Percentiles rank a stretch among this genome's conserved stretches.
Evolutionary conservation across 495 filamentous ascomycete genomes (phyloP).

Genomic region (Sporormia fimetaria): DNA sequence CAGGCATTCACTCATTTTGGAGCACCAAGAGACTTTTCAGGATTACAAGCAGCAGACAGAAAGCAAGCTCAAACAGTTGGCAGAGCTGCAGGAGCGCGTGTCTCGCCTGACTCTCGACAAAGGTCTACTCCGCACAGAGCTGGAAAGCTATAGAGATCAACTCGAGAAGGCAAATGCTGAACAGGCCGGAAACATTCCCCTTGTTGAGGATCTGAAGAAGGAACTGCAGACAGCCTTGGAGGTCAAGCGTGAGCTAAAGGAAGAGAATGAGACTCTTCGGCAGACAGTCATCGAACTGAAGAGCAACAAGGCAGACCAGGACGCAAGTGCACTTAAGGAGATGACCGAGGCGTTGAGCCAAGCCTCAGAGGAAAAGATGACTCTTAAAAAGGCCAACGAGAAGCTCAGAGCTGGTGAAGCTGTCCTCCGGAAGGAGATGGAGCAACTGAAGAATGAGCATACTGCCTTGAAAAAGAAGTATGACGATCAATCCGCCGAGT

Average conservation of each 20-base stretch:
- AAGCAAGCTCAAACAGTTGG: conserved; percentile 10
- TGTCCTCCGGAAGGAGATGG: background rate
- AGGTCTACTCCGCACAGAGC: conserved; percentile 11
- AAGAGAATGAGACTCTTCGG: no score
- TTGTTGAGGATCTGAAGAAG: no score
- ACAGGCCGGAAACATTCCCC: background rate
- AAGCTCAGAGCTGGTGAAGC: conserved; percentile 1
- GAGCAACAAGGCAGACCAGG: no score
- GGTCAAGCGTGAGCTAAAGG: no score
- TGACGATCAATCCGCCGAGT: conserved; percentile 4
- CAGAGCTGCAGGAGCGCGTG: conserved; percentile 9
- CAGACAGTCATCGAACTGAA: no score
- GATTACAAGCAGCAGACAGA: conserved; percentile 8
- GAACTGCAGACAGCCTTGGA: no score
- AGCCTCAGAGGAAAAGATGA: background rate
- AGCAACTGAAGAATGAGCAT: conserved; percentile 1
- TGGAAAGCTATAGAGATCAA: conserved; percentile 1
- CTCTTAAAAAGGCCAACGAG: background rate
- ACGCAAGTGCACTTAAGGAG: no score
- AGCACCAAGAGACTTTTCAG: conserved; percentile 17
- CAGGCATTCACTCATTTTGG: conserved; percentile 11
- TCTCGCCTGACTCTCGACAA: conserved; percentile 13
- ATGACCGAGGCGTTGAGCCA: conserved; percentile 2
- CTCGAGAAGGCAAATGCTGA: background rate
- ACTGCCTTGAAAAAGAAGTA: background rate